Percentiles rank a stretch among this genome's conserved stretches.
Evolutionary conservation across 2,329 filamentous ascomycete genomes (phyloP).

Genomic region (Macroventuria anomochaeta): DNA sequence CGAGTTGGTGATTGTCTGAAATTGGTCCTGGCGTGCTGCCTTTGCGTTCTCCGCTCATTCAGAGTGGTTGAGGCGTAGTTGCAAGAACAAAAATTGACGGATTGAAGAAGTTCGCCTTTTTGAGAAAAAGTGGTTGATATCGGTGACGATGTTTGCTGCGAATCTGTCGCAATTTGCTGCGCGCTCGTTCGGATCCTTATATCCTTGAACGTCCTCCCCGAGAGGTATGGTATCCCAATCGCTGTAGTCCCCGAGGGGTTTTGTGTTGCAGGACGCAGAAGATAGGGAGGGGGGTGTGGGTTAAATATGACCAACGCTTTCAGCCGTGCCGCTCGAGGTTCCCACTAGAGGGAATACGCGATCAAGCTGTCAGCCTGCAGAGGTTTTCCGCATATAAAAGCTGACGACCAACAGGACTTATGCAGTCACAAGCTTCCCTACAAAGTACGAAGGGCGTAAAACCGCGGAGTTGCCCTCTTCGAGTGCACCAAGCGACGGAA

Average conservation of each 20-base stretch:
- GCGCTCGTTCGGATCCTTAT: conserved; percentile 2
- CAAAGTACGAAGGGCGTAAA: conserved; percentile 3
- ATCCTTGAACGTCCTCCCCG: conserved; percentile 9
- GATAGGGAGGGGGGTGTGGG: conserved; percentile 14
- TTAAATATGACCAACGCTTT: conserved; percentile 25
- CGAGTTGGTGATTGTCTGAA: conserved; percentile 27
- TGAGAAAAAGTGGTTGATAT: not conserved
- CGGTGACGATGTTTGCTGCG: conserved; percentile 1
- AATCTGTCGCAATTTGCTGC: conserved; percentile 4
- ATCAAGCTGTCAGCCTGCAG: conserved; percentile 5
- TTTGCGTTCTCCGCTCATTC: conserved; percentile 46
- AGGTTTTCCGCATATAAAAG: not conserved
- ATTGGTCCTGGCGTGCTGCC: conserved; percentile 56
- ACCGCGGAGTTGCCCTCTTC: conserved; percentile 1
- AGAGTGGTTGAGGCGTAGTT: conserved; percentile 5
- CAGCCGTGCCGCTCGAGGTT: conserved; percentile 12
- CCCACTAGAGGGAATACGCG: conserved; percentile 4
- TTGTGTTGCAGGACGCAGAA: conserved; percentile 6
- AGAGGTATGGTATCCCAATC: conserved; percentile 13
- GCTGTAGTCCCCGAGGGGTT: conserved; percentile 21
- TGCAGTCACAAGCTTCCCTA: conserved; percentile 2
- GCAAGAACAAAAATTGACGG: conserved; percentile 4
- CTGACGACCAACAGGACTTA: not conserved
- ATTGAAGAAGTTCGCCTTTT: not conserved
- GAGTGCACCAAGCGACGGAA: conserved; percentile 15